Evolutionary conservation across 2,329 filamentous ascomycete species (phyloP), one percentile per base, ranked within the genome.

Genomic region (Penicillium capsulatum): DNA sequence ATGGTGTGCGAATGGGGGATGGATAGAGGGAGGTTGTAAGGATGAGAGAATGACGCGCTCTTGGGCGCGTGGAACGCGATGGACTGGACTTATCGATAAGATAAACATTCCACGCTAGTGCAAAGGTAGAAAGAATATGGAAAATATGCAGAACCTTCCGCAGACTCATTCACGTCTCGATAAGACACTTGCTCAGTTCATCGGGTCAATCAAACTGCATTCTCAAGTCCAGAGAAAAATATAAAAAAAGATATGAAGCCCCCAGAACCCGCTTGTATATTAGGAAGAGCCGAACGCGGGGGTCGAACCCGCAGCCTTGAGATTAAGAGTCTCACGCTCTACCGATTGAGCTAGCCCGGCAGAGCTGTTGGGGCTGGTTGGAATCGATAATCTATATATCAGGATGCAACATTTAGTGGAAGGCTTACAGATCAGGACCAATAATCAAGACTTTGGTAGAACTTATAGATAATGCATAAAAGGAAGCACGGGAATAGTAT

Each of bases 271-370:
- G 36, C 42, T 40, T 44, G 50, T n/a, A n/a, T n/a, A n/a, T 49
- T 49, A 53, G 44, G 39, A 53, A 47, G 41, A 64, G 55, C 63
- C 63, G 53, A 64, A 66, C 61, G 61, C 59, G 63, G 62, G 63
- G 63, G 56, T 66, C 58, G 63, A 66, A 65, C 63, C 61, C 63
- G 55, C 58, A 63, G 53, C 59, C 58, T 63, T 63, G 60, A 60
- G 64, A 62, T 64, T 69, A 72, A 71, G 66, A 72, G 67, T 67
- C 69, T 69, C 68, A 72, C 63, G 65, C 64, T 67, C 64, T 71
- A 67, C 60, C 69, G 67, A 71, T 71, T 72, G 68, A 71, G 68
- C 68, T 70, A 71, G 64, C 67, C 67, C 60, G 61, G 68, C 68
- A 51, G 42, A 35, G 34, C 41, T 47, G 34, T 42, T 47, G 37